A percentile compares a stretch with the other conserved stretches of the same genome.
These are phyloP conservation scores for Apodospora peruviana DNA, from an alignment of 495 filamentous ascomycete genomes.

Conservation along the genomic window DNA sequence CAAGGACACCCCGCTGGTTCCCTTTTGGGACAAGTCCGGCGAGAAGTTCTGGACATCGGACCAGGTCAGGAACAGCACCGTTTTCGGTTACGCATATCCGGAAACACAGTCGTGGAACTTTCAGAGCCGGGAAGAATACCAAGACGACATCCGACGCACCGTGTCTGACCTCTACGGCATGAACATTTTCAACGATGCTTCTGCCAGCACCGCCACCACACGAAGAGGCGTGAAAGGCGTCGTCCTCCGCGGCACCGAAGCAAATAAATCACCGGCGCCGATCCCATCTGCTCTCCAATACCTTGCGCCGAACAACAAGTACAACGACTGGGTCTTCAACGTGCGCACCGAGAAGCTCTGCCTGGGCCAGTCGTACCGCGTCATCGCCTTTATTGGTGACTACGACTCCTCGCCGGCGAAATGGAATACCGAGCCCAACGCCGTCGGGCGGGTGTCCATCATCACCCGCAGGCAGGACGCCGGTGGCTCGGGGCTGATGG, in stretches of 20 bases:
- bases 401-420: slow-evolving; percentile 18
- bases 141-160: slow-evolving; percentile 8
- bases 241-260: not conserved
- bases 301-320: slow-evolving; percentile 28
- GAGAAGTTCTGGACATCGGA: slow-evolving; percentile 43
- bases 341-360: slow-evolving; percentile 36
- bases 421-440: slow-evolving; percentile 29
- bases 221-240: not conserved
- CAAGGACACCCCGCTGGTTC: slow-evolving; percentile 32
- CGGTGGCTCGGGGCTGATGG: slow-evolving; percentile 18
- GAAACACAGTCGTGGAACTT: slow-evolving; percentile 39
- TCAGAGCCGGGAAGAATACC: slow-evolving; percentile 6
- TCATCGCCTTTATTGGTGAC: slow-evolving; percentile 38
- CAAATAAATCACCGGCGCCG: too few relatives aligned
- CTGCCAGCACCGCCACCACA: slow-evolving; percentile 11
- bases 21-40: slow-evolving; percentile 38
- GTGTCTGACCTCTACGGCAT: slow-evolving; percentile 19
- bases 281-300: slow-evolving; percentile 18
- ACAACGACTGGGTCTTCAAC: slow-evolving; percentile 40
- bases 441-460: slow-evolving; percentile 34
- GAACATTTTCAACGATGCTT: slow-evolving; percentile 21
- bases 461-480: slow-evolving; percentile 33
- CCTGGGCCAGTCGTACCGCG: slow-evolving; percentile 31
- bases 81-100: slow-evolving; percentile 56
- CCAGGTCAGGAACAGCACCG: slow-evolving; percentile 25